phyloP scores from a whole-genome alignment of 176 grass and related monocot species.

The Tillandsia leiboldiana region DNA sequence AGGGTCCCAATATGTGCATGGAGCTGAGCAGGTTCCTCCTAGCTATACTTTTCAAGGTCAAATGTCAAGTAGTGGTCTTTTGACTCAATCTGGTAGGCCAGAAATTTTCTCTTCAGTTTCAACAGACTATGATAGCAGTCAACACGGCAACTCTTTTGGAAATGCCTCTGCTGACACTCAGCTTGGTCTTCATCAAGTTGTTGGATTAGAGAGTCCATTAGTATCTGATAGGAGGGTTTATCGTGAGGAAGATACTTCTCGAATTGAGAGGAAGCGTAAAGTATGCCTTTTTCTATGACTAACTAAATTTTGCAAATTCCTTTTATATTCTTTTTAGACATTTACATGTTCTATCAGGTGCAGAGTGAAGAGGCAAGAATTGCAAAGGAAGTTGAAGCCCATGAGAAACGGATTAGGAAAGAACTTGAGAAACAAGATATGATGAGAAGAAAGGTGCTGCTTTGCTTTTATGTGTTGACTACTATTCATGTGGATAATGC shows the following conservation, averaged over 20 bases:
- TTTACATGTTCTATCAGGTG: slow-evolving; percentile 6
- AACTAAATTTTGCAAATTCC: not conserved
- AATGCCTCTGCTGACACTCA: slow-evolving; percentile 36
- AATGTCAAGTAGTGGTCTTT: slow-evolving; percentile 45
- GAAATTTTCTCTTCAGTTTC: slow-evolving; percentile 27
- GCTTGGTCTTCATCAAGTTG: slow-evolving; percentile 37
- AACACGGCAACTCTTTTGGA: slow-evolving; percentile 34
- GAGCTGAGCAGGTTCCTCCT: slow-evolving; percentile 34
- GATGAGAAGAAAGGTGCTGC: slow-evolving; percentile 76
- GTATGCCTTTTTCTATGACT: slow-evolving; percentile 24
- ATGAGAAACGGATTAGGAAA: slow-evolving; percentile 86
- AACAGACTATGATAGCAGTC: slow-evolving; percentile 41
- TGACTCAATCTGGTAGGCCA: slow-evolving; percentile 42
- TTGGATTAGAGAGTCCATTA: slow-evolving; percentile 37
- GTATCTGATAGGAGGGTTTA: slow-evolving; percentile 41
- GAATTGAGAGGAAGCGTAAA: slow-evolving; percentile 75
- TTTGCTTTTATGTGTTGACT: slow-evolving; percentile 7
- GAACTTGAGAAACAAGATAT: slow-evolving; percentile 92
- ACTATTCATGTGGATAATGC: not conserved
- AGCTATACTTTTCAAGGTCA: slow-evolving; percentile 55
- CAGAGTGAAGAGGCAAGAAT: slow-evolving; percentile 84
- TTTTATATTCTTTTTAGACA: not conserved
- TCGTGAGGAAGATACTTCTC: slow-evolving; percentile 55
- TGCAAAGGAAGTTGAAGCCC: slow-evolving; percentile 81
- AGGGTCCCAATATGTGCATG: slow-evolving; percentile 45